Conservation (phyloP, 176 grass and related monocot genomes). For the Triticum monococcum region DNA sequence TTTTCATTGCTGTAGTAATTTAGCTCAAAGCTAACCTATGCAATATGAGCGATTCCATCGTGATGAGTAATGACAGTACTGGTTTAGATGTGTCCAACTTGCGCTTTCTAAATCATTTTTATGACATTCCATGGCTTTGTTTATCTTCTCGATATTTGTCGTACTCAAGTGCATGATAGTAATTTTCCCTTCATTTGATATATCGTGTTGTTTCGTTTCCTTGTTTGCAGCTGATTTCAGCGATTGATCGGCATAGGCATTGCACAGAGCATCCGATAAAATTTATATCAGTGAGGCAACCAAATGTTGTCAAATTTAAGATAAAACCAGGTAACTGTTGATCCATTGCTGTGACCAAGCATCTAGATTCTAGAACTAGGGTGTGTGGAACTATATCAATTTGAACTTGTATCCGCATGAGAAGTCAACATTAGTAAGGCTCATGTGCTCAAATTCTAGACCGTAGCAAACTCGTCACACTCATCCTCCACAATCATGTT, state of each 20-base stretch:
- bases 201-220: neutral
- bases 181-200: neutral
- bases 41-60: neutral
- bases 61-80: neutral
- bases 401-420: neutral
- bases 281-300: constrained; percentile 85
- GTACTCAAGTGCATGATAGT: neutral
- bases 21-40: neutral
- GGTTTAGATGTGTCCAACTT: neutral
- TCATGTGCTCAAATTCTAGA: too few species aligned
- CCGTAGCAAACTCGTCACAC: too few species aligned
- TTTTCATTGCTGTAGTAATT: neutral
- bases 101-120: neutral
- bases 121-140: neutral
- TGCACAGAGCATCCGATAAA: constrained; percentile 96
- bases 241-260: constrained; percentile 79
- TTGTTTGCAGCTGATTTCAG: constrained; percentile 79
- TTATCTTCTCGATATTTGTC: constrained; percentile 2
- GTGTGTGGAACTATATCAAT: neutral
- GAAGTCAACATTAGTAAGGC: neutral
- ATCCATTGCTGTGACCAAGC: neutral
- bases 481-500: too few species aligned
- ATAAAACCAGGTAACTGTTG: constrained; percentile 80
- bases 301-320: constrained; percentile 91
- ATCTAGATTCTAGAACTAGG: constrained; percentile 20